Conservation (phyloP, 371 early-diverging fungal species). For the Conidiobolus incongruus region DNA sequence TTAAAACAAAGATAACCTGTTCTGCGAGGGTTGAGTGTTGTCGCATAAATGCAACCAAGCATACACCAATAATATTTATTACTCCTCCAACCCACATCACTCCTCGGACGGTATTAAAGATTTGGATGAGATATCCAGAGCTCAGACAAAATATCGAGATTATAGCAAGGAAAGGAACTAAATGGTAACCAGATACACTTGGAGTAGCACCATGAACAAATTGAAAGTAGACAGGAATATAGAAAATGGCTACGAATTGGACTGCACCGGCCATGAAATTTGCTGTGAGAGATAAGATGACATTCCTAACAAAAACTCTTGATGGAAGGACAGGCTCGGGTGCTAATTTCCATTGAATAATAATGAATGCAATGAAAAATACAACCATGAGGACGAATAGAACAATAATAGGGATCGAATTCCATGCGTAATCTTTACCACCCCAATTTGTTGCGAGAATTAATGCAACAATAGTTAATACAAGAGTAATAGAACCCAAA, state of each 20-base stretch:
- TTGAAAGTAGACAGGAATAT: constrained; percentile 35
- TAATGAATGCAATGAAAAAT: constrained; percentile 31
- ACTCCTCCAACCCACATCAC: constrained; percentile 9
- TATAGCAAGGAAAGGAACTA: constrained; percentile 33
- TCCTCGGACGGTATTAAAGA: constrained; percentile 7
- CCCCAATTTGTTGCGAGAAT: constrained; percentile 3
- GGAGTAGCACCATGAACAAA: constrained; percentile 14
- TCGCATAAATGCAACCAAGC: constrained; percentile 22
- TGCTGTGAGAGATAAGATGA: constrained; percentile 15
- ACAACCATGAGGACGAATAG: constrained; percentile 33
- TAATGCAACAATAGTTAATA: constrained; percentile 10
- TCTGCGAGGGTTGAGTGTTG: constrained; percentile 13
- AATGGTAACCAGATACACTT: constrained; percentile 30
- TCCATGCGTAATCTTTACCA: constrained; percentile 32
- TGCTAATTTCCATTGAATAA: constrained; percentile 21
- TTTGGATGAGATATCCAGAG: constrained; percentile 13
- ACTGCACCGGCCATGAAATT: constrained; percentile 37
- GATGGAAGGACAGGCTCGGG: constrained; percentile 30
- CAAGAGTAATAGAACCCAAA: constrained; percentile 21
- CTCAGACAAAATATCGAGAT: constrained; percentile 11
- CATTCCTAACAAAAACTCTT: constrained; percentile 16
- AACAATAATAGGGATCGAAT: constrained; percentile 19
- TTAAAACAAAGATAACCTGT: constrained; percentile 25
- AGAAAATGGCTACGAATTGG: constrained; percentile 44
- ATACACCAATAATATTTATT: constrained; percentile 16